Conservation (phyloP, 1,139 yeast species). For the Kluyveromyces sp. region DNA sequence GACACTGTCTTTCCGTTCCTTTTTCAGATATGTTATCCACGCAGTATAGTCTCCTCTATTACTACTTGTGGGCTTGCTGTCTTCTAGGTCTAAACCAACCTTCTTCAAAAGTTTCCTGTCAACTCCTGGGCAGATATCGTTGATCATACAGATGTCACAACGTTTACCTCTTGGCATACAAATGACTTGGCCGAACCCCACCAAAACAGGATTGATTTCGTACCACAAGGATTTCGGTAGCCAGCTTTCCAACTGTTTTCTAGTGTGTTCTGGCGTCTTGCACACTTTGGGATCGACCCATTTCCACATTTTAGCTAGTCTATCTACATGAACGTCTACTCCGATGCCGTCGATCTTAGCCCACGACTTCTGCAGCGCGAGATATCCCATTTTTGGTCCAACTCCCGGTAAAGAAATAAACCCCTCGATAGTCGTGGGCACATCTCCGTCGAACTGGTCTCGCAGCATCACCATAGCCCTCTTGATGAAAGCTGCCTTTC, state of each 20-base stretch:
- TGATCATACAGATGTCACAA: constrained; percentile 60
- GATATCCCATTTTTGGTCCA: constrained; percentile 92
- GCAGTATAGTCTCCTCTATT: constrained; percentile 12
- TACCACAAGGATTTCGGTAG: constrained; percentile 69
- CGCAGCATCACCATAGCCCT: constrained; percentile 49
- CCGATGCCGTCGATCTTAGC: constrained; percentile 71
- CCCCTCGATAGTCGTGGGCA: constrained; percentile 62
- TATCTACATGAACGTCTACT: constrained; percentile 86
- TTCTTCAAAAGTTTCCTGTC: constrained; percentile 11
- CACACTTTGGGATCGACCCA: constrained; percentile 55
- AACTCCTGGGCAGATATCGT: constrained; percentile 22
- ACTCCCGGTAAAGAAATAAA: constrained; percentile 77
- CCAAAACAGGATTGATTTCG: constrained; percentile 77
- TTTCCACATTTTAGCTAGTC: constrained; percentile 73
- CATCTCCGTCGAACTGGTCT: constrained; percentile 52
- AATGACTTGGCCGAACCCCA: constrained; percentile 88
- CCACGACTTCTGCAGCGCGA: constrained; percentile 82
- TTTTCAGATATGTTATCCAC: constrained; percentile 10
- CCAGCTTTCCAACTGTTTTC: constrained; percentile 66
- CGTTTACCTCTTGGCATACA: constrained; percentile 68
- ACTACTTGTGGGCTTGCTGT: constrained; percentile 1
- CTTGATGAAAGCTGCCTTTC: constrained; percentile 69
- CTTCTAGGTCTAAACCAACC: not conserved
- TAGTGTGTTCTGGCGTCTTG: constrained; percentile 67
- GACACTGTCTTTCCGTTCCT: not conserved